Percentiles rank a stretch among this genome's conserved stretches.
These are phyloP conservation scores for Metschnikowia shivogae DNA, from an alignment of 805 yeast genomes.

Conservation along the genomic window DNA sequence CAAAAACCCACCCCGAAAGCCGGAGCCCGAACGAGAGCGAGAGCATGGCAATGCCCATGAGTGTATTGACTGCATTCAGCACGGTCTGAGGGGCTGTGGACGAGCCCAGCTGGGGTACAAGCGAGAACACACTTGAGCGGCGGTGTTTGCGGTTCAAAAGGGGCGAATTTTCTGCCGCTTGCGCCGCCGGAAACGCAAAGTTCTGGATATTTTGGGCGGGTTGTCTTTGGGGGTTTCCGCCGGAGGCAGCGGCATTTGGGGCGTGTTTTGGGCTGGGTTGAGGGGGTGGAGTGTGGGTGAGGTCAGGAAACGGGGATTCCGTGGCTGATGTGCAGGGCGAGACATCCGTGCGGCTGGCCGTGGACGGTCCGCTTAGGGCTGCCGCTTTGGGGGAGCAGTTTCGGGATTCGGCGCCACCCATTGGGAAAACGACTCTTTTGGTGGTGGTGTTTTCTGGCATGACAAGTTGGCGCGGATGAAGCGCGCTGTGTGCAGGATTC, in stretches of 20 bases:
- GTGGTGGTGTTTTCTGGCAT: neutral
- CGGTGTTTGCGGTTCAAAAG: constrained; percentile 14
- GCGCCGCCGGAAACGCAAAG: constrained; percentile 16
- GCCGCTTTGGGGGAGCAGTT: neutral
- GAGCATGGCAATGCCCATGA: constrained; percentile 72
- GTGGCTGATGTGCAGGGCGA: constrained; percentile 16
- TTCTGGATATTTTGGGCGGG: constrained; percentile 11
- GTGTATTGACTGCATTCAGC: constrained; percentile 71
- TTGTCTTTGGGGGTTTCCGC: no score
- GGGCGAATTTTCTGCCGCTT: neutral
- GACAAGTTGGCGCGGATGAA: neutral
- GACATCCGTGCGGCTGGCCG: neutral
- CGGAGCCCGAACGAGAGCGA: constrained; percentile 68
- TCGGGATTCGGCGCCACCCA: constrained; percentile 1
- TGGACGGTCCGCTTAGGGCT: constrained; percentile 22
- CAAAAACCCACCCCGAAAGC: constrained; percentile 64
- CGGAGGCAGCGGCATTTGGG: no score
- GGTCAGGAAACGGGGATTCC: constrained; percentile 1
- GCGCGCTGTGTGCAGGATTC: neutral
- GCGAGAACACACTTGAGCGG: constrained; percentile 17
- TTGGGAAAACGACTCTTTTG: neutral
- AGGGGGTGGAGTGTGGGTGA: neutral
- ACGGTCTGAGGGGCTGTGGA: constrained; percentile 68
- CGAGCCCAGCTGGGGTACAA: constrained; percentile 6
- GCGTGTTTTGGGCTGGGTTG: neutral